phyloP scores from a whole-genome alignment of 2,329 filamentous ascomycete genomes.

The Orbilia ellipsospora region DNA sequence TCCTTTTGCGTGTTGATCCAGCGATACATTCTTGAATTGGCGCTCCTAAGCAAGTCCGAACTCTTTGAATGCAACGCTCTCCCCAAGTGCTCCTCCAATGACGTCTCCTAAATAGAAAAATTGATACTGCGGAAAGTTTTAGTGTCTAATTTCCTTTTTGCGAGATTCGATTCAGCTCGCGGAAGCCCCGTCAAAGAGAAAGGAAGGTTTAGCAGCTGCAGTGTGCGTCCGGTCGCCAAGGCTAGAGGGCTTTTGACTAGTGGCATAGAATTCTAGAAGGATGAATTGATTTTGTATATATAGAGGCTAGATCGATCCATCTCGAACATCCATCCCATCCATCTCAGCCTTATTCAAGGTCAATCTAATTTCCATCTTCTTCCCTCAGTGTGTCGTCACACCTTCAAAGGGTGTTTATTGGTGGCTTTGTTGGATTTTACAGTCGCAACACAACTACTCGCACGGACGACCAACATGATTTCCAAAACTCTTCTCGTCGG shows the following conservation, averaged over 20 bases:
- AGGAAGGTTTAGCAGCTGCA: too few relatives aligned
- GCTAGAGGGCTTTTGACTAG: not conserved
- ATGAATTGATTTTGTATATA: not conserved
- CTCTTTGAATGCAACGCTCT: constrained; percentile 35
- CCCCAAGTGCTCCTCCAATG: constrained; percentile 10
- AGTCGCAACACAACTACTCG: constrained; percentile 18
- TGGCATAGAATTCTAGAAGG: not conserved
- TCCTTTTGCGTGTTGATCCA: constrained; percentile 33
- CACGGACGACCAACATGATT: constrained; percentile 17
- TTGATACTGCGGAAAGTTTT: constrained; percentile 9
- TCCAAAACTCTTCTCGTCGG: constrained; percentile 11
- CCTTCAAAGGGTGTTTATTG: not conserved
- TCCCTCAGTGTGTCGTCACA: too few relatives aligned
- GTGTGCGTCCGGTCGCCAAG: not conserved
- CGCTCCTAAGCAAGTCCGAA: not conserved
- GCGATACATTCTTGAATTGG: constrained; percentile 35
- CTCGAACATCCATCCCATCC: not conserved
- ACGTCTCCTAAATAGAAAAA: constrained; percentile 16
- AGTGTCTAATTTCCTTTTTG: too few relatives aligned
- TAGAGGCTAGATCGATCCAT: not conserved
- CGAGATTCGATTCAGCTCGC: too few relatives aligned
- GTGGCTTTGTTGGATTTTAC: constrained; percentile 34
- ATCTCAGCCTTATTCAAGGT: too few relatives aligned
- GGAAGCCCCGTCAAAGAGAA: too few relatives aligned
- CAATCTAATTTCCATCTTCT: too few relatives aligned